Base-by-base conservation (phyloP, 2,329 filamentous ascomycete genomes). In the Beauveria scarabaeidicola region DNA sequence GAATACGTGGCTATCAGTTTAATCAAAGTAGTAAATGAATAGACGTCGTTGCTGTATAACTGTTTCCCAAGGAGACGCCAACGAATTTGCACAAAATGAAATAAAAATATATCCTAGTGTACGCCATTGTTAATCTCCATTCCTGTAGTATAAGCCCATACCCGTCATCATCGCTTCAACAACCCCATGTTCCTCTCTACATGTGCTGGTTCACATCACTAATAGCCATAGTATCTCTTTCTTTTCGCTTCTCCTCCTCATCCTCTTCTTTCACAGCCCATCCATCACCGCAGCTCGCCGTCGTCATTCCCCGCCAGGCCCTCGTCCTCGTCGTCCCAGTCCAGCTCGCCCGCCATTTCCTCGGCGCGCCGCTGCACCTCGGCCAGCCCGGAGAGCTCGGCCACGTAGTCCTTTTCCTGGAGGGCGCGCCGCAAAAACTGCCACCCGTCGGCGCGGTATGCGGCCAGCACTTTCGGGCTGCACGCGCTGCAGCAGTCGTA, bases 401-500 rank as follows among this genome's bases (percentile, higher is more conserved):
- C 84, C 0, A 95, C 88, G 68, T 88, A 94, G 1, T 90, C 86
- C 67, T 85, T 85, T 71, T 92, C 87, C 61, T 85, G 82, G 15
- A 94, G 73, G 0, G 90, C 90, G 60, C 80, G 79, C 75, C 87
- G 87, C 38, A 94, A 83, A 69, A 95, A 95, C 0, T 77, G 82
- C 89, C 90, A 95, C 0, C 86, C 87, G 50, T 86, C 81, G 2
- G 73, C 70, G 50, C 83, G 79, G 69, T 92, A 94, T 1, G 84
- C 83, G 0, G 80, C 77, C 1, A 93, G 72, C 29, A 95, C 84
- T 47, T 80, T 83, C 38, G 82, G 81, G 63, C 88, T 90, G 68
- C 90, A 95, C 2, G 89, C 90, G 52, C 88, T 91, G 72, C 90
- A 95, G 71, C 85, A 87, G 60, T 91, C 86, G 70, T 92, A 95